Conservation (phyloP, 2,329 filamentous ascomycete species). For the Orbilia quercus region DNA sequence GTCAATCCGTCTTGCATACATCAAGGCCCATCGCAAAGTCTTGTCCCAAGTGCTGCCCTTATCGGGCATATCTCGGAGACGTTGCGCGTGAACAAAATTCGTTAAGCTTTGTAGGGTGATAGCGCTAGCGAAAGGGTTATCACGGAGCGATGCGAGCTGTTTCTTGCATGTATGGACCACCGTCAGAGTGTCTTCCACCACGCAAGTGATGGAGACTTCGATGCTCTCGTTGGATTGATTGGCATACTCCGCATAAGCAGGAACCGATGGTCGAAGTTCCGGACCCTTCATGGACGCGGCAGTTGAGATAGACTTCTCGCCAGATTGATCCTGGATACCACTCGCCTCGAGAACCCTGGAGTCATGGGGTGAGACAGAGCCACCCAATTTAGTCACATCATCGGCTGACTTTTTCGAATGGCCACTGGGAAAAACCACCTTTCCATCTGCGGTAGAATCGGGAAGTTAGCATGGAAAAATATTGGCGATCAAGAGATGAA, state of each 20-base stretch:
- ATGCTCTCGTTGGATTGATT: conserved; percentile 11
- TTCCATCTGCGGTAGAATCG: conserved; percentile 23
- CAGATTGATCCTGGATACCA: conserved; percentile 7
- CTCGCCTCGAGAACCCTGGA: conserved; percentile 11
- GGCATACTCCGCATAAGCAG: conserved; percentile 2
- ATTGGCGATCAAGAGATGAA: conserved; percentile 2
- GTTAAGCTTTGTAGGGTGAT: conserved; percentile 22
- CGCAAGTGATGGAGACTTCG: conserved; percentile 23
- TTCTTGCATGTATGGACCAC: conserved; percentile 32
- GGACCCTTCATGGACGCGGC: conserved; percentile 2
- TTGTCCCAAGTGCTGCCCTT: conserved; percentile 41
- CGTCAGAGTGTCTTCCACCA: conserved; percentile 27
- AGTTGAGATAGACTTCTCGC: background rate
- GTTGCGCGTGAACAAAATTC: conserved; percentile 36
- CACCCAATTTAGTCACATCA: background rate
- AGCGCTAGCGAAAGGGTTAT: conserved; percentile 19
- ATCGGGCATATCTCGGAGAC: conserved; percentile 40
- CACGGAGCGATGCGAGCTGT: conserved; percentile 23
- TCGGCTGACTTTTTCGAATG: conserved; percentile 20
- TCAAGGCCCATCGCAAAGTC: conserved; percentile 31
- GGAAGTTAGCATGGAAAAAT: too few relatives aligned
- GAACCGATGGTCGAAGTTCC: background rate
- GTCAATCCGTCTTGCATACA: conserved; percentile 24
- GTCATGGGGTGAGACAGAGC: conserved; percentile 12
- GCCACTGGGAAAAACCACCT: conserved; percentile 31